phyloP scores from a whole-genome alignment of 345 rosid genomes.

The Sonneratia alba region DNA sequence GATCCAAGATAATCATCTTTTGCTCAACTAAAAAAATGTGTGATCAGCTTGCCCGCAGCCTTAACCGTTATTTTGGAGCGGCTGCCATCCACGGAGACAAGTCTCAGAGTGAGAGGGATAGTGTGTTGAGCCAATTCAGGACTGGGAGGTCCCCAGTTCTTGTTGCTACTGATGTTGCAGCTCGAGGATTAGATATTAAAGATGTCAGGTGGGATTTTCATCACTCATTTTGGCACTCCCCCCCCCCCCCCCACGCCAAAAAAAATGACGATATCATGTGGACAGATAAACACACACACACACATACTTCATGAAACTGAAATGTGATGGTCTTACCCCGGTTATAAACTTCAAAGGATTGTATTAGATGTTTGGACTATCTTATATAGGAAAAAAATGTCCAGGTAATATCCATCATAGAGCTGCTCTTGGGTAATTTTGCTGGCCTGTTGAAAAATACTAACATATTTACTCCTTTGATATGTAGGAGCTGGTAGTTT shows the following conservation, averaged over 20 bases:
- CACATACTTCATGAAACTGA: no score
- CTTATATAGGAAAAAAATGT: no score
- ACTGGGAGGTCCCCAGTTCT: slow-evolving; percentile 73
- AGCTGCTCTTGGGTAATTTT: no score
- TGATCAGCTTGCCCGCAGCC: slow-evolving; percentile 73
- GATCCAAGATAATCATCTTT: slow-evolving; percentile 69
- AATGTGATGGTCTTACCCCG: no score
- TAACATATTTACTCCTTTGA: neutral
- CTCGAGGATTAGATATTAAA: slow-evolving; percentile 82
- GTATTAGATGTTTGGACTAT: no score
- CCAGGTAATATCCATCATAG: no score
- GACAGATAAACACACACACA: neutral
- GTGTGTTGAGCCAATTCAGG: slow-evolving; percentile 66
- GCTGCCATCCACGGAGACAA: slow-evolving; percentile 91
- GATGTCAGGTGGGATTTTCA: slow-evolving; percentile 62
- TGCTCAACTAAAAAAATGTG: slow-evolving; percentile 93
- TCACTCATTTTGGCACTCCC: neutral
- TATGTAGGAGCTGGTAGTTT: neutral
- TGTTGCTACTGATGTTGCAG: slow-evolving; percentile 93
- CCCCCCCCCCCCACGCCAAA: no score
- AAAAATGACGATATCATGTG: neutral
- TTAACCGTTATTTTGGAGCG: slow-evolving; percentile 69
- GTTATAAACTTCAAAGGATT: neutral
- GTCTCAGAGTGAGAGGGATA: slow-evolving; percentile 80
- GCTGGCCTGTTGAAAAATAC: neutral